These are phyloP conservation scores for Parietaria judaica DNA, from an alignment of 306 rosid genomes.

Conservation along the genomic window DNA sequence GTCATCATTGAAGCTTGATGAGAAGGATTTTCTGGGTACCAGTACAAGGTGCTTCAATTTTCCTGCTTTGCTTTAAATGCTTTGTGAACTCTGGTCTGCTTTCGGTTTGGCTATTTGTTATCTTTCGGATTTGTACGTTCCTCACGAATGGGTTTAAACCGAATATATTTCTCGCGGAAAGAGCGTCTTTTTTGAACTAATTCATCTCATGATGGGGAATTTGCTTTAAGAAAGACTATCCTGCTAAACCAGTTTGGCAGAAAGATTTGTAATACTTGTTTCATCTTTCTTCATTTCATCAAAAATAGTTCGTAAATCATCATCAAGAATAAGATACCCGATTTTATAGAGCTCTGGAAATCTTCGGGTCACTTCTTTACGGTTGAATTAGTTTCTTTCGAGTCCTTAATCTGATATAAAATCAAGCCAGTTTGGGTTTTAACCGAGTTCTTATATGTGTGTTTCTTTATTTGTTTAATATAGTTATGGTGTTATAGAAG, in stretches of 20 bases:
- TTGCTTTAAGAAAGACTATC: neutral
- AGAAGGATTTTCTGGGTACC: conserved; percentile 39
- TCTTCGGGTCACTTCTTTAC: neutral
- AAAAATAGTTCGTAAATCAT: no score
- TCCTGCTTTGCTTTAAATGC: neutral
- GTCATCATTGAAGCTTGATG: conserved; percentile 38
- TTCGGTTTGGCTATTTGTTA: neutral
- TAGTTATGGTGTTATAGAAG: conserved; percentile 67
- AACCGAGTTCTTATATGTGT: conserved; percentile 18
- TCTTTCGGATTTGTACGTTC: neutral
- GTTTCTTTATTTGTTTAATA: neutral
- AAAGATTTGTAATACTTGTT: no score
- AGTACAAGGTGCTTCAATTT: conserved; percentile 45
- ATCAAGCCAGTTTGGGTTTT: conserved; percentile 1
- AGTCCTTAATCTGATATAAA: conserved; percentile 3
- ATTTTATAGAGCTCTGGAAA: neutral
- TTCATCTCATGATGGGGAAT: neutral
- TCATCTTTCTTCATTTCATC: no score
- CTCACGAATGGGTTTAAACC: neutral
- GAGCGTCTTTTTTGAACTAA: neutral
- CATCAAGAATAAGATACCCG: neutral
- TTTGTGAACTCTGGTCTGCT: no score
- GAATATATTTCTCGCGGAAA: neutral
- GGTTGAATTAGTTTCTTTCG: neutral
- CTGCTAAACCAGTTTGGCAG: neutral